Evolutionary conservation across 495 filamentous ascomycete species (phyloP).

Genomic region (Podospora sp.): DNA sequence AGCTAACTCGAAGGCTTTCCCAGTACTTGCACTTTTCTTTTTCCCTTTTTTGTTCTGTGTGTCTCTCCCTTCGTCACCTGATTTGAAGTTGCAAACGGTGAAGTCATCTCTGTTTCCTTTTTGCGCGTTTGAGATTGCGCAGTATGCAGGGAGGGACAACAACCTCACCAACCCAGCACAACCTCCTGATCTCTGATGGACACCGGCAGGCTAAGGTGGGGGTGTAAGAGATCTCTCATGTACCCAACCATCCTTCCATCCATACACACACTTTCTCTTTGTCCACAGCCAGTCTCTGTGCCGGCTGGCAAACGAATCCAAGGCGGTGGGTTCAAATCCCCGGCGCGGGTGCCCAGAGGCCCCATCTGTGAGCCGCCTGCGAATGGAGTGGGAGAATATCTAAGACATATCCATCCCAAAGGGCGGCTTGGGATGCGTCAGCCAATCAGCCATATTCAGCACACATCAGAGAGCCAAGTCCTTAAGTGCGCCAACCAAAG

Average conservation of each 20-base stretch:
- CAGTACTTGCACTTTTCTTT: not conserved
- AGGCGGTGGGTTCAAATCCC: not conserved
- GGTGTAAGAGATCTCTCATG: not conserved
- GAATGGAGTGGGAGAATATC: slow-evolving; percentile 2
- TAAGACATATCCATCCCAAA: slow-evolving; percentile 3
- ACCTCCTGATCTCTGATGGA: slow-evolving; percentile 1
- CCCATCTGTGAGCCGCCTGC: not conserved
- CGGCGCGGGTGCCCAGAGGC: not conserved
- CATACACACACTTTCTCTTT: not conserved
- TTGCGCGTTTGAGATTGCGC: slow-evolving; percentile 1
- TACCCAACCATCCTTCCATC: not conserved
- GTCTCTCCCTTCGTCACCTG: not conserved
- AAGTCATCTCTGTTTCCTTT: not conserved
- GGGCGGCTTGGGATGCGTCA: not conserved
- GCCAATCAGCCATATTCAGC: slow-evolving; percentile 9
- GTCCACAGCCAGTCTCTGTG: not conserved
- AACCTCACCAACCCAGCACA: not conserved
- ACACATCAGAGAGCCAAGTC: not conserved
- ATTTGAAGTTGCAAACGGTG: not conserved
- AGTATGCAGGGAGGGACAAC: slow-evolving; percentile 3
- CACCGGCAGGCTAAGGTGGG: not conserved
- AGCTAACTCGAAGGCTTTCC: not conserved
- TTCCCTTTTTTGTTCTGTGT: not conserved
- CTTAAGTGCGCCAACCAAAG: slow-evolving; percentile 1
- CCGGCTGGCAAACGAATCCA: not conserved